A percentile compares a stretch with the other conserved stretches of the same genome.
Evolutionary conservation across 257 asterid genomes (phyloP).

Genomic region (Coffea eugenioides): DNA sequence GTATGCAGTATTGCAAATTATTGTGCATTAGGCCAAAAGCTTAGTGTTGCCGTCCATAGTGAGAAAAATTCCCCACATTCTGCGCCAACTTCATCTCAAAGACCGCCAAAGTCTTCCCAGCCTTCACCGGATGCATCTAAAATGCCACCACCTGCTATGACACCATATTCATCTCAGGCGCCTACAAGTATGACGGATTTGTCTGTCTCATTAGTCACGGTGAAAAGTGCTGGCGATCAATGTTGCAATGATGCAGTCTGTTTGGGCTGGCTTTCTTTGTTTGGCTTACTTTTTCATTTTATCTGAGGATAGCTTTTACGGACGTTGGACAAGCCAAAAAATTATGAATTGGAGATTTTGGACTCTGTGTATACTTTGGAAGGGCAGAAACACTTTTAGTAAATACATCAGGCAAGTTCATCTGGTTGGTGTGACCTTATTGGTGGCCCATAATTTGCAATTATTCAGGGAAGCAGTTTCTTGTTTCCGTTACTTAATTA

Average conservation of each 20-base stretch:
- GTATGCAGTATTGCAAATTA: constrained; percentile 55
- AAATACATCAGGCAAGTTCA: not conserved
- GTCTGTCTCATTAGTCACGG: not conserved
- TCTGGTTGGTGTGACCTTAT: not conserved
- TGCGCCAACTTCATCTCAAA: constrained; percentile 9
- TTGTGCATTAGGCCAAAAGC: constrained; percentile 55
- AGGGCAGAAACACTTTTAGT: too few species aligned
- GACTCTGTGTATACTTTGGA: too few species aligned
- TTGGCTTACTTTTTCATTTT: not conserved
- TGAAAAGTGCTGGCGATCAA: not conserved
- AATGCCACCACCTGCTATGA: not conserved
- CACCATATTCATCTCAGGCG: not conserved
- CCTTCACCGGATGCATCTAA: not conserved
- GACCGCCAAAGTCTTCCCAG: not conserved
- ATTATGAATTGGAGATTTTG: not conserved
- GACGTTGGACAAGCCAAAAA: not conserved
- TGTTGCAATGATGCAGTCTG: not conserved
- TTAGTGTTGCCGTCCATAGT: constrained; percentile 38
- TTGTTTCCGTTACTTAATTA: too few species aligned
- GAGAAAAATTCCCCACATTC: not conserved
- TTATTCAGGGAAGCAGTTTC: too few species aligned
- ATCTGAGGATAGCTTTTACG: not conserved
- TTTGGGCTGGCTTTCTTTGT: not conserved
- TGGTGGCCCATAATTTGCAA: too few species aligned
- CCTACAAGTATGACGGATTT: not conserved